phyloP scores from a whole-genome alignment of 805 yeast species.

The Lipomyces oligophaga region DNA sequence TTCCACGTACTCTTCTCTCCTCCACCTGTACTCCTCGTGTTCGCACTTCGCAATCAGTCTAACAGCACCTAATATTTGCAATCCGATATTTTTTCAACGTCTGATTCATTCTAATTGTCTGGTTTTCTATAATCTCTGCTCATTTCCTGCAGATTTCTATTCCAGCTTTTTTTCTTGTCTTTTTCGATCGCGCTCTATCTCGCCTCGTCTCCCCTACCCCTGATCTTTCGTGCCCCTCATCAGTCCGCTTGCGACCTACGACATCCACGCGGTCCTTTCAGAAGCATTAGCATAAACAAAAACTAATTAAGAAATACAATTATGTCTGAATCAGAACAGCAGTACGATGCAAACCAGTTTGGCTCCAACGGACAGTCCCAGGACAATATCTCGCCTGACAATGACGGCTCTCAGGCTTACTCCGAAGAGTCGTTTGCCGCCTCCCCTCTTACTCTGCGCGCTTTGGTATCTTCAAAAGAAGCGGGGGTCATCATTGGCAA shows the following conservation, averaged over 20 bases:
- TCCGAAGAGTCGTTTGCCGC: constrained; percentile 18
- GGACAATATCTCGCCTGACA: background rate
- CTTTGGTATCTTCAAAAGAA: constrained; percentile 76
- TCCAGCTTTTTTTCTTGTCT: too few relatives aligned
- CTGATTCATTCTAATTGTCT: too few relatives aligned
- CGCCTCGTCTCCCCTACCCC: background rate
- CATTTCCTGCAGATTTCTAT: too few relatives aligned
- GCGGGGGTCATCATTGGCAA: constrained; percentile 89
- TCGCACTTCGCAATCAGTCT: too few relatives aligned
- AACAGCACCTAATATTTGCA: too few relatives aligned
- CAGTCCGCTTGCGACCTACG: background rate
- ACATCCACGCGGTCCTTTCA: too few relatives aligned
- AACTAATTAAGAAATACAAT: background rate
- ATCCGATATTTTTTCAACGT: too few relatives aligned
- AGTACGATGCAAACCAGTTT: constrained; percentile 8
- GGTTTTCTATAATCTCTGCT: too few relatives aligned
- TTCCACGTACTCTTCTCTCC: background rate
- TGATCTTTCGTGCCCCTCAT: background rate
- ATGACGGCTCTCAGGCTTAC: constrained; percentile 2
- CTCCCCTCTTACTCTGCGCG: constrained; percentile 40
- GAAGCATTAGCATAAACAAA: too few relatives aligned
- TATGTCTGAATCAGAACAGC: constrained; percentile 19
- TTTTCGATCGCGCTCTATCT: too few relatives aligned
- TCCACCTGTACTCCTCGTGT: constrained; percentile 1
- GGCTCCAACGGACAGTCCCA: constrained; percentile 7